phyloP scores from a whole-genome alignment of 768 basidiomycete species.

The Auricularia cornea region DNA sequence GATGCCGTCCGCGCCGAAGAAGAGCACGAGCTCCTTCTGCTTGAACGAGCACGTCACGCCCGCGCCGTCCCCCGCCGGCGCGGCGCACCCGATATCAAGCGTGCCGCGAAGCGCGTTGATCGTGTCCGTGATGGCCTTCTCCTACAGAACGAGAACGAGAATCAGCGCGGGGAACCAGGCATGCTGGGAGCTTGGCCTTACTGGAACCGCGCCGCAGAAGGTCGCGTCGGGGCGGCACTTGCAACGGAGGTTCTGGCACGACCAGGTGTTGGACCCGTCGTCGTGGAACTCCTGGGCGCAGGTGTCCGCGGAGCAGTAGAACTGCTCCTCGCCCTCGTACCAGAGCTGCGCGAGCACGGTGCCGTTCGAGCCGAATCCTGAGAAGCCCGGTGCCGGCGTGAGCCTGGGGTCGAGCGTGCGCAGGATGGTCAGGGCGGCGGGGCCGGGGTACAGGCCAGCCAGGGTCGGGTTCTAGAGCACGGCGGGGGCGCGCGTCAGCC shows the following conservation, averaged over 20 bases:
- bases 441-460: constrained; percentile 62
- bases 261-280: constrained; percentile 47
- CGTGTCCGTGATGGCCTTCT: constrained; percentile 42
- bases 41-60: constrained; percentile 67
- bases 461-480: constrained; percentile 81
- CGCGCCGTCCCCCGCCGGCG: constrained; percentile 33
- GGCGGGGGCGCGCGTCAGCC: neutral
- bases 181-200: constrained; percentile 7
- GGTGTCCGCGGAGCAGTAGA: constrained; percentile 66
- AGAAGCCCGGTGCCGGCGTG: constrained; percentile 58
- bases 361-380: constrained; percentile 46
- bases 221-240: constrained; percentile 57
- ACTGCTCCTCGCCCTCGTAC: constrained; percentile 80
- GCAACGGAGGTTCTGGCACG: constrained; percentile 67
- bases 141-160: constrained; percentile 7
- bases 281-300: constrained; percentile 53
- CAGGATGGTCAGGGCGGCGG: constrained; percentile 67
- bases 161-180: neutral
- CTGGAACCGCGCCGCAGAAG: constrained; percentile 59
- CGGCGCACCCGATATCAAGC: constrained; percentile 60
- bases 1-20: constrained; percentile 76
- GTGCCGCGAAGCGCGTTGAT: constrained; percentile 61
- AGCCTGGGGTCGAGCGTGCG: constrained; percentile 62
- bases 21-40: constrained; percentile 49
- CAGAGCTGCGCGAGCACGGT: constrained; percentile 62